phyloP scores from a whole-genome alignment of 2,329 filamentous ascomycete species.

The Trichoderma harzianum region DNA sequence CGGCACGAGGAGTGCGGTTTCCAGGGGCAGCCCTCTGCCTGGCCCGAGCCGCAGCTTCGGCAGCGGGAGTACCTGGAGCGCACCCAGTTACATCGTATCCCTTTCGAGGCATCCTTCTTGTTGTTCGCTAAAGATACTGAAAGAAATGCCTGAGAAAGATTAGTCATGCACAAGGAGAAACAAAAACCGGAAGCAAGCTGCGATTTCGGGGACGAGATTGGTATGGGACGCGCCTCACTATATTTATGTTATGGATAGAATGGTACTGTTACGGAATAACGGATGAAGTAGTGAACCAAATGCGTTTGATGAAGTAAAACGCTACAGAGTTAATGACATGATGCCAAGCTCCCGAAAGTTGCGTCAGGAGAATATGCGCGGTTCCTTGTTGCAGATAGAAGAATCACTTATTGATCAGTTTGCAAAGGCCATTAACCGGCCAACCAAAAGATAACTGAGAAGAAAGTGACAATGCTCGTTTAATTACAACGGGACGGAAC shows the following conservation, averaged over 20 bases:
- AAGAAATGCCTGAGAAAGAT: background rate
- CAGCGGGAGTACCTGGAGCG: background rate
- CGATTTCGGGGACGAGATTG: background rate
- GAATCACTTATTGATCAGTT: slow-evolving; percentile 2
- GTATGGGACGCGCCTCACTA: background rate
- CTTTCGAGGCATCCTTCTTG: slow-evolving; percentile 3
- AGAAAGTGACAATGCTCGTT: background rate
- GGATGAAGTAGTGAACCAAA: background rate
- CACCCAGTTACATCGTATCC: slow-evolving; percentile 11
- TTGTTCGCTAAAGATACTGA: background rate
- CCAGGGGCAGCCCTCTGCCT: background rate
- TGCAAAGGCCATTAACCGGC: background rate
- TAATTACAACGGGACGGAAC: background rate
- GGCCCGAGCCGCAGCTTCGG: slow-evolving; percentile 13
- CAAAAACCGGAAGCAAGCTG: background rate
- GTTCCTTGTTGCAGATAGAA: background rate
- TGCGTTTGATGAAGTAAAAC: background rate
- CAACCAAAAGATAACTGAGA: background rate
- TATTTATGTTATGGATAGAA: background rate
- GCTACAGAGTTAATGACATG: background rate
- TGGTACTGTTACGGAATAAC: background rate
- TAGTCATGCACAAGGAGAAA: background rate
- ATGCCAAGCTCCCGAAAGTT: background rate
- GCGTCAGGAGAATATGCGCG: background rate
- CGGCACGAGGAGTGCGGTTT: slow-evolving; percentile 10